Conservation (phyloP, 129 eudicot species). For the Erigeron canadensis region DNA sequence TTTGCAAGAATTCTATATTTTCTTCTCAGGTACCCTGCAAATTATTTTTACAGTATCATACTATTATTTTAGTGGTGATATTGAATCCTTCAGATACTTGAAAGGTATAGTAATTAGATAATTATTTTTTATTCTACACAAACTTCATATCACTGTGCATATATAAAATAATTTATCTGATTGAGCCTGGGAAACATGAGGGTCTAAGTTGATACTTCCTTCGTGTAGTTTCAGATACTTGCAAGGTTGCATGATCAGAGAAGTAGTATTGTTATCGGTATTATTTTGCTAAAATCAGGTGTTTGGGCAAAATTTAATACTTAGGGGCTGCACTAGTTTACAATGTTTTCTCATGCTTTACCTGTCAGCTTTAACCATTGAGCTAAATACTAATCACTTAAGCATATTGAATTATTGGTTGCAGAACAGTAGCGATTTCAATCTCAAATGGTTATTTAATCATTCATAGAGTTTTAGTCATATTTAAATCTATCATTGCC, state of each 20-base stretch:
- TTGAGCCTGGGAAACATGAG: constrained; percentile 1
- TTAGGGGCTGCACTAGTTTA: neutral
- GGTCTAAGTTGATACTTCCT: constrained; percentile 12
- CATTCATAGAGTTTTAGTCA: too few species aligned
- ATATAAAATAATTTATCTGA: constrained; percentile 2
- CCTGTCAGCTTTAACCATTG: neutral
- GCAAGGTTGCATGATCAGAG: neutral
- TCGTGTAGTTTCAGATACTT: neutral
- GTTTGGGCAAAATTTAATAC: neutral
- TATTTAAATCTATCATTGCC: too few species aligned
- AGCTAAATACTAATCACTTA: neutral
- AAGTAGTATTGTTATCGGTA: too few species aligned
- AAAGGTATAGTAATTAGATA: constrained; percentile 11
- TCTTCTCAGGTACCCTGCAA: constrained; percentile 62
- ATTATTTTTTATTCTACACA: constrained; percentile 9
- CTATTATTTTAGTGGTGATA: constrained; percentile 16
- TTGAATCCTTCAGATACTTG: constrained; percentile 1
- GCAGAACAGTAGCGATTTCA: too few species aligned
- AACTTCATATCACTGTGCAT: neutral
- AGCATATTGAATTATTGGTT: neutral
- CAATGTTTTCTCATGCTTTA: neutral
- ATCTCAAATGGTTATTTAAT: too few species aligned
- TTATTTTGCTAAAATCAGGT: neutral
- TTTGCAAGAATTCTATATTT: constrained; percentile 43
- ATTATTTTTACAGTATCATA: neutral